Evolutionary conservation across 345 rosid genomes (phyloP).

Genomic region (Trapa incisa): DNA sequence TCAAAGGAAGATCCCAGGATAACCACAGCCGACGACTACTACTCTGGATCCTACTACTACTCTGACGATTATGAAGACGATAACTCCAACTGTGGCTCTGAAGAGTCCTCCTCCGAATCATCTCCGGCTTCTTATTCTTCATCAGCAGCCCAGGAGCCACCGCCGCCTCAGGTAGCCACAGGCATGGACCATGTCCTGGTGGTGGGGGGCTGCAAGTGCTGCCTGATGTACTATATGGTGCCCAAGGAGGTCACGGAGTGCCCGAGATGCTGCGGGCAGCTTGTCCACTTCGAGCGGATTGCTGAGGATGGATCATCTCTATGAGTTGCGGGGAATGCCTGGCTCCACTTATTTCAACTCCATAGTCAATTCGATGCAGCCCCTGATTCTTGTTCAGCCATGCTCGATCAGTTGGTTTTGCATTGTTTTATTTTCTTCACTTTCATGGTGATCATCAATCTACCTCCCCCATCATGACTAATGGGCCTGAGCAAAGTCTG

Average conservation of each 20-base stretch:
- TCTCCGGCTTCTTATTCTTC: constrained; percentile 26
- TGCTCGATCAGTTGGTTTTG: not conserved
- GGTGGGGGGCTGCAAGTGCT: constrained; percentile 89
- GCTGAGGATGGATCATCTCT: constrained; percentile 17
- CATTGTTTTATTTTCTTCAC: not conserved
- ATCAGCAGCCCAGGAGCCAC: constrained; percentile 13
- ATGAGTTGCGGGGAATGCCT: not conserved
- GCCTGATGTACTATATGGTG: constrained; percentile 87
- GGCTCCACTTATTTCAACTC: not conserved
- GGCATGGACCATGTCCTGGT: constrained; percentile 53
- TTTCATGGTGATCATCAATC: not conserved
- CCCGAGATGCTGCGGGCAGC: constrained; percentile 70
- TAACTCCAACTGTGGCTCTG: constrained; percentile 45
- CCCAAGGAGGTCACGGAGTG: constrained; percentile 68
- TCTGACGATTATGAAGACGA: constrained; percentile 34
- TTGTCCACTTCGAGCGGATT: constrained; percentile 63
- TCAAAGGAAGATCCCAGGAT: constrained; percentile 54
- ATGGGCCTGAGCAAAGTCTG: constrained; percentile 11
- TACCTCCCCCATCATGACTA: not conserved
- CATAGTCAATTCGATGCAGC: not conserved
- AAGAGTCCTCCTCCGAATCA: constrained; percentile 50
- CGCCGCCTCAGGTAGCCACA: constrained; percentile 8
- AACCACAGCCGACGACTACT: constrained; percentile 14
- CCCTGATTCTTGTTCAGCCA: not conserved
- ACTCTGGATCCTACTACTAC: constrained; percentile 26